Evolutionary conservation across 805 yeast species (phyloP).

Genomic region (Ogataea henricii): DNA sequence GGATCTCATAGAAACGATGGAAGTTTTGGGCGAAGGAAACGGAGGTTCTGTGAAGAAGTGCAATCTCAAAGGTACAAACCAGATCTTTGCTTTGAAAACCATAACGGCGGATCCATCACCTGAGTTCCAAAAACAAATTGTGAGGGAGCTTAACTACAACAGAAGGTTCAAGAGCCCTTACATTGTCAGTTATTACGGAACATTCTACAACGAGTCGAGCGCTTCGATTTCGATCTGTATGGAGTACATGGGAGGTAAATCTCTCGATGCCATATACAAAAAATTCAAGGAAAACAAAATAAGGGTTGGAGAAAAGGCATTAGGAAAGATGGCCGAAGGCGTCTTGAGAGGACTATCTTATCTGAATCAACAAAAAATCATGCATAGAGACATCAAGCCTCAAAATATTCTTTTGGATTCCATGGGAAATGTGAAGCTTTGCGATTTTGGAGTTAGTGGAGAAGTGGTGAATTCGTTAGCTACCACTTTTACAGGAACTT

Average conservation of each 20-base stretch:
- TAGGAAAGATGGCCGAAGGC: constrained; percentile 87
- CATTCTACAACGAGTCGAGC: constrained; percentile 73
- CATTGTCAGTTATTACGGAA: constrained; percentile 92
- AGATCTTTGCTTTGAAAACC: constrained; percentile 79
- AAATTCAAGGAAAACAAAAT: constrained; percentile 73
- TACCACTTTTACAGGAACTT: constrained; percentile 95
- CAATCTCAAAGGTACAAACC: constrained; percentile 52
- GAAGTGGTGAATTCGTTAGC: constrained; percentile 95
- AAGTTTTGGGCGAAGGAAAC: constrained; percentile 87
- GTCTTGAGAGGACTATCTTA: constrained; percentile 85
- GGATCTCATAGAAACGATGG: constrained; percentile 66
- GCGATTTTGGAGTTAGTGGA: constrained; percentile 98
- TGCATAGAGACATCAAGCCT: constrained; percentile 96
- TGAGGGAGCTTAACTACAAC: constrained; percentile 89
- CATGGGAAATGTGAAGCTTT: constrained; percentile 82
- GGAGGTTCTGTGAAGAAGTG: constrained; percentile 92
- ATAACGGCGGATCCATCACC: constrained; percentile 79
- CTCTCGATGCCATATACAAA: constrained; percentile 88
- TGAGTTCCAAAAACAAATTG: constrained; percentile 83
- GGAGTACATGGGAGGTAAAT: constrained; percentile 96
- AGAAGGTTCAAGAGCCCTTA: constrained; percentile 77
- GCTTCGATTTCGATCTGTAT: constrained; percentile 90
- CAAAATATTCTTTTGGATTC: constrained; percentile 81
- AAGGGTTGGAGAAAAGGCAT: constrained; percentile 86
- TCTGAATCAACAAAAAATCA: constrained; percentile 81